These are phyloP conservation scores for Alloascoidea hylecoeti DNA, from an alignment of 805 yeast species.

Conservation along the genomic window DNA sequence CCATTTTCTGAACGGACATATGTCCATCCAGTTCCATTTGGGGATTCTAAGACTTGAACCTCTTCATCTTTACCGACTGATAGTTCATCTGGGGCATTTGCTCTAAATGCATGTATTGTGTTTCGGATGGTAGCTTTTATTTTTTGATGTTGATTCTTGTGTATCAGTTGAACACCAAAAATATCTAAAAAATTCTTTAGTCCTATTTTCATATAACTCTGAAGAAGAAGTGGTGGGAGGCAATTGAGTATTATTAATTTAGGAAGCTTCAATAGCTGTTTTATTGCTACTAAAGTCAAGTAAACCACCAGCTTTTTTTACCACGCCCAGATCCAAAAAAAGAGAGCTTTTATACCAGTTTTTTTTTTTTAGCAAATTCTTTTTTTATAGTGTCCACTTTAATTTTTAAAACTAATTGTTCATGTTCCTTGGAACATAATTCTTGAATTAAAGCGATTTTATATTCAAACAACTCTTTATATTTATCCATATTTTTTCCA, in stretches of 20 bases:
- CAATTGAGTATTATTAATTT: not conserved
- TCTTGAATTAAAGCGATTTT: slow-evolving; percentile 40
- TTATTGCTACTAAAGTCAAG: slow-evolving; percentile 5
- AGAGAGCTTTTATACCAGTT: slow-evolving; percentile 40
- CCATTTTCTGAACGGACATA: slow-evolving; percentile 35
- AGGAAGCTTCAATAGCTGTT: not conserved
- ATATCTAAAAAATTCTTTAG: not conserved
- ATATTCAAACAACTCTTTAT: slow-evolving; percentile 30
- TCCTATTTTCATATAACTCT: not conserved
- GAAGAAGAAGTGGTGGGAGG: not conserved
- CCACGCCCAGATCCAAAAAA: slow-evolving; percentile 27
- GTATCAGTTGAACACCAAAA: too few relatives aligned
- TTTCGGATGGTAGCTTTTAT: slow-evolving; percentile 14
- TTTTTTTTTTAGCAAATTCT: slow-evolving; percentile 51
- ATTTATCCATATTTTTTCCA: too few relatives aligned
- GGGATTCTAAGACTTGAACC: slow-evolving; percentile 43
- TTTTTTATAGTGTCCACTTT: slow-evolving; percentile 82
- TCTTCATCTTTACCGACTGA: slow-evolving; percentile 45
- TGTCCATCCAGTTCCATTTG: slow-evolving; percentile 94
- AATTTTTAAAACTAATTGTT: slow-evolving; percentile 65
- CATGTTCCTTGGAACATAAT: slow-evolving; percentile 62
- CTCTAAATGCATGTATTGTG: slow-evolving; percentile 53
- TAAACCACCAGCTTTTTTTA: too few relatives aligned
- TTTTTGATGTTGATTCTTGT: too few relatives aligned
- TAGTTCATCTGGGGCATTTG: slow-evolving; percentile 67